Percentiles rank a stretch among this genome's conserved stretches.
These are phyloP conservation scores for Phytophthora fragariaefolia DNA, from an alignment of 352 stramenopile species.

Conservation along the genomic window DNA sequence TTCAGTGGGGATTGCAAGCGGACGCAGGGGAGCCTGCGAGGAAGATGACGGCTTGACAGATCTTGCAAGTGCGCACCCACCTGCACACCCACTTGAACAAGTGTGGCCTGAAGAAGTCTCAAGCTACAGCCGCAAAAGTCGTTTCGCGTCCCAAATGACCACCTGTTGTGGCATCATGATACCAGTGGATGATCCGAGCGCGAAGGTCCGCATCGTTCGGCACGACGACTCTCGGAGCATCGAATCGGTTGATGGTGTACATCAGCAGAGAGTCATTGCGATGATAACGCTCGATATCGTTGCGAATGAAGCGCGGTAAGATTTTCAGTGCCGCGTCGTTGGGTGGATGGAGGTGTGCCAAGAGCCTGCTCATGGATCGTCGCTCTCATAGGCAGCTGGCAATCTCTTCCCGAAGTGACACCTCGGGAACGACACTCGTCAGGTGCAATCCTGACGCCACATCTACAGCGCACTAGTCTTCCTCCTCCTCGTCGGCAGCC, in stretches of 20 bases:
- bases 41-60: background rate
- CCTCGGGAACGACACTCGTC: background rate
- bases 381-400: background rate
- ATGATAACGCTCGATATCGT: background rate
- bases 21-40: background rate
- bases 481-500: conserved; percentile 4
- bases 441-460: background rate
- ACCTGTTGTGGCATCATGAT: no score
- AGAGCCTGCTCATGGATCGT: background rate
- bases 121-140: no score
- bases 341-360: background rate
- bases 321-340: background rate
- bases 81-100: background rate
- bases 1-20: background rate
- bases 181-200: background rate
- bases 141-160: no score
- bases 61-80: background rate
- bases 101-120: background rate
- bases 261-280: no score
- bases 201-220: background rate
- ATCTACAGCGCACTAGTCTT: background rate
- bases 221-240: background rate
- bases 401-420: conserved; percentile 5
- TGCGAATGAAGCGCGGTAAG: background rate
- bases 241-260: no score